phyloP scores from a whole-genome alignment of 805 yeast genomes.

The Nakazawaea peltata region DNA sequence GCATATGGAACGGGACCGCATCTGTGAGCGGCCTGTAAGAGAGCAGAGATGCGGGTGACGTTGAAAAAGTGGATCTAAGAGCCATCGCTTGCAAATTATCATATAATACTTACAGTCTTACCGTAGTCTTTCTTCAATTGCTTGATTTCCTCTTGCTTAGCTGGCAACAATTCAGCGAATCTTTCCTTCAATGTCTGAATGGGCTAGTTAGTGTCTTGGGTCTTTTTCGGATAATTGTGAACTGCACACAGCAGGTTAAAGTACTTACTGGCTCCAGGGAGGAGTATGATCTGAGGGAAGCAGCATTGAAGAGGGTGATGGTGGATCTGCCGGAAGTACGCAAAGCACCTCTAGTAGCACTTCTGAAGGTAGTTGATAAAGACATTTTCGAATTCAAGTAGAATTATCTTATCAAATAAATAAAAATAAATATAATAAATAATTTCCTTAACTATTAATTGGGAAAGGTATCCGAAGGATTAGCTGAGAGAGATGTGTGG shows the following conservation, averaged over 20 bases:
- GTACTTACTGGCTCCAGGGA: constrained; percentile 30
- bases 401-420: neutral
- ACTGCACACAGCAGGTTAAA: too few species aligned
- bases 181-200: constrained; percentile 78
- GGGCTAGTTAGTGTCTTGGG: neutral
- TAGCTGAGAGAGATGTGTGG: too few species aligned
- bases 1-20: neutral
- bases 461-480: too few species aligned
- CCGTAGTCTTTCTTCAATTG: constrained; percentile 89
- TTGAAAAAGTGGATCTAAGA: too few species aligned
- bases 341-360: neutral
- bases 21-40: too few species aligned
- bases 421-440: too few species aligned
- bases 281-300: constrained; percentile 26
- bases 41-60: too few species aligned
- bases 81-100: too few species aligned
- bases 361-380: neutral
- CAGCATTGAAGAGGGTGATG: too few species aligned
- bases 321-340: neutral
- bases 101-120: constrained; percentile 57
- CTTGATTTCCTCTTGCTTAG: constrained; percentile 85
- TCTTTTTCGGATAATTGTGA: too few species aligned
- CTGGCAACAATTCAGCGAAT: constrained; percentile 88
- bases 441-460: too few species aligned
- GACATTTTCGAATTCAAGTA: neutral